Evolutionary conservation across 345 rosid species (phyloP).

Genomic region (Sapria himalayana): DNA sequence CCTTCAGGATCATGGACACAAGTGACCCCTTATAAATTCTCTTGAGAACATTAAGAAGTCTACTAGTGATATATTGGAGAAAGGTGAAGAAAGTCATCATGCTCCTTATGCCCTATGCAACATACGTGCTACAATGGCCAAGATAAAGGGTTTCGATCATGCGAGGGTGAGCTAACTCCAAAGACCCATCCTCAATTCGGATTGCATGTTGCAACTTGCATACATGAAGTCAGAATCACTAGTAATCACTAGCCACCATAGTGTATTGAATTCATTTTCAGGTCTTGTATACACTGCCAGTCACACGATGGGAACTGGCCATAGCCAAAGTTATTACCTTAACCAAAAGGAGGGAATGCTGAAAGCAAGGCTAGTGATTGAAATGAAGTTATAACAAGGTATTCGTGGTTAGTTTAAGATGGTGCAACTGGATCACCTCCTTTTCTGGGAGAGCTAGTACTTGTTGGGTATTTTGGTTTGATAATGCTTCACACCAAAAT

Average conservation of each 20-base stretch:
- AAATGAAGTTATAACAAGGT: constrained; percentile 1
- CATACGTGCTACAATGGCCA: constrained; percentile 5
- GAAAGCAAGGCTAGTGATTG: constrained; percentile 2
- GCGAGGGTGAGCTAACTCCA: not conserved
- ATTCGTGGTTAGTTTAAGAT: not conserved
- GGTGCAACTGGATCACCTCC: not conserved
- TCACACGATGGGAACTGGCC: constrained; percentile 3
- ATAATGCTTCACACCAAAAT: not conserved
- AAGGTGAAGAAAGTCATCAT: too few species aligned
- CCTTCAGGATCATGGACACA: too few species aligned
- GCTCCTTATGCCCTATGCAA: constrained; percentile 5
- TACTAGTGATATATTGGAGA: too few species aligned
- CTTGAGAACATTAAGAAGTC: too few species aligned
- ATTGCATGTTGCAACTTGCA: not conserved
- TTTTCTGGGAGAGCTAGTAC: not conserved
- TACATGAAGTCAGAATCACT: not conserved
- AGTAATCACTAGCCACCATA: constrained; percentile 1
- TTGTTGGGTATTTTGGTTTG: constrained; percentile 3
- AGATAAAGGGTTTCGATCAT: constrained; percentile 6
- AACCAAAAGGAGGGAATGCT: not conserved
- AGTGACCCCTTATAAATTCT: too few species aligned
- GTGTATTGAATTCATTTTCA: not conserved
- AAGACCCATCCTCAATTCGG: not conserved
- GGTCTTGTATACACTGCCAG: not conserved
- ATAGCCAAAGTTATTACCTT: not conserved